A percentile compares a stretch with the other conserved stretches of the same genome.
These are phyloP conservation scores for Vitellaria paradoxa DNA, from an alignment of 179 eudicot species.

Conservation along the genomic window DNA sequence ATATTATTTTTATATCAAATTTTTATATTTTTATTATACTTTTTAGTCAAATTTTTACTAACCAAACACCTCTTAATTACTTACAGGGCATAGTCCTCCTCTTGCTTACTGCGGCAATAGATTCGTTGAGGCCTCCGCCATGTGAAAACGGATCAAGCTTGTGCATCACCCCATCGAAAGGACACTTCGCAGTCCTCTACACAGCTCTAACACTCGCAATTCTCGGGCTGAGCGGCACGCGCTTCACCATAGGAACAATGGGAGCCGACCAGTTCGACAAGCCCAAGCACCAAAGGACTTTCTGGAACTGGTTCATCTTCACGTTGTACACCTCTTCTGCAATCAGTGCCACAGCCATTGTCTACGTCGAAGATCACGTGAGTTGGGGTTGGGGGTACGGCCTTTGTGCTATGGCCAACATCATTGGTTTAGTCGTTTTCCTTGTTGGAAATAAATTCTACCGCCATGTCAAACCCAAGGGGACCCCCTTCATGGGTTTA, in stretches of 20 bases:
- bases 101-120: slow-evolving; percentile 24
- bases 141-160: slow-evolving; percentile 18
- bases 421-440: slow-evolving; percentile 33
- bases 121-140: slow-evolving; percentile 33
- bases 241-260: slow-evolving; percentile 46
- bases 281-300: slow-evolving; percentile 32
- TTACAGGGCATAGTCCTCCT: slow-evolving; percentile 45
- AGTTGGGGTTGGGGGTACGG: slow-evolving; percentile 51
- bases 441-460: slow-evolving; percentile 33
- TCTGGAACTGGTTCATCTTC: slow-evolving; percentile 46
- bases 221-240: slow-evolving; percentile 41
- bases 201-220: slow-evolving; percentile 27
- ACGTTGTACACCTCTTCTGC: slow-evolving; percentile 27
- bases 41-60: too few species aligned
- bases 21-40: too few species aligned
- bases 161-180: slow-evolving; percentile 29
- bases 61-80: too few species aligned
- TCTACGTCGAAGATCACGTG: slow-evolving; percentile 42
- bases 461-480: slow-evolving; percentile 31
- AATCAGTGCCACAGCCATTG: slow-evolving; percentile 35
- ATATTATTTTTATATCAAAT: too few species aligned
- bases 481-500: slow-evolving; percentile 45
- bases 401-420: slow-evolving; percentile 31
- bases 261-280: slow-evolving; percentile 46
- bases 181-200: slow-evolving; percentile 37